A percentile compares a stretch with the other conserved stretches of the same genome.
Conservation (phyloP, 495 filamentous ascomycete species). For the Xylaria cubensis region DNA sequence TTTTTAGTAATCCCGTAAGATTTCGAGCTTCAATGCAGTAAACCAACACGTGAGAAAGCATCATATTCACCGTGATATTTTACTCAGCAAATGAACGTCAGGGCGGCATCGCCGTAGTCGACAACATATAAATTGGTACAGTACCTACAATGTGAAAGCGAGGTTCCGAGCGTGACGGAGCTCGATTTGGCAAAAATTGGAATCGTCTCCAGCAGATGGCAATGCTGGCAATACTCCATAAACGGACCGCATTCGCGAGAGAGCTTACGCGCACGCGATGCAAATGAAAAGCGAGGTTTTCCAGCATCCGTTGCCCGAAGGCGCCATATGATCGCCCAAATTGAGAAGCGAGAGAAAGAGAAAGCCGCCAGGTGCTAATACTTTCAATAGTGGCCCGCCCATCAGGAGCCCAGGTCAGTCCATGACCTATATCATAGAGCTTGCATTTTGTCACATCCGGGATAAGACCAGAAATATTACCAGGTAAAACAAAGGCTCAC, state of each 20-base stretch:
- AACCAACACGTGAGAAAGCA: conserved; percentile 17
- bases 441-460: background rate
- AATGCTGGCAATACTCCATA: background rate
- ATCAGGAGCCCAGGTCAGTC: no score
- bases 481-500: background rate
- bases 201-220: background rate
- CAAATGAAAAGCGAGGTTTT: background rate
- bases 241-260: background rate
- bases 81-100: conserved; percentile 21
- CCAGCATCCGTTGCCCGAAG: background rate
- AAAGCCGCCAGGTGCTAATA: background rate
- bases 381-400: background rate
- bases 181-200: background rate
- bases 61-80: background rate
- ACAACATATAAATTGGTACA: background rate
- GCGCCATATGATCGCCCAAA: background rate
- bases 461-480: background rate
- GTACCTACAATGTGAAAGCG: background rate
- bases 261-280: background rate
- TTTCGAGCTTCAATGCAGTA: conserved; percentile 18
- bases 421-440: background rate
- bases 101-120: conserved; percentile 2
- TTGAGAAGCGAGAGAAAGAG: background rate
- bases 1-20: conserved; percentile 28
- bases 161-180: background rate